Evolutionary conservation across 257 asterid genomes (phyloP).

Genomic region (Gentiana straminea): DNA sequence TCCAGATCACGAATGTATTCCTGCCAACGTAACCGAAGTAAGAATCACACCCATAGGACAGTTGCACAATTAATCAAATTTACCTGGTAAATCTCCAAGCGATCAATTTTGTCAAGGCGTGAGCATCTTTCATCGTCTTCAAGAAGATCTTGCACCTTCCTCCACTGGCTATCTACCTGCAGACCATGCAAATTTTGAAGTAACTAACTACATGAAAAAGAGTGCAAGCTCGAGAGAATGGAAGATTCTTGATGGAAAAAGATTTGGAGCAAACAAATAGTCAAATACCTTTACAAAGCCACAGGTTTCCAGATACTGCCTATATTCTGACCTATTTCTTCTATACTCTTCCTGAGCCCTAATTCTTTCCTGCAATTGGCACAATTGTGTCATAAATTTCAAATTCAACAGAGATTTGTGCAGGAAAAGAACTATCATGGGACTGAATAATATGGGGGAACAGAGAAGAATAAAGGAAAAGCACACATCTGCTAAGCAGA

Average conservation of each 20-base stretch:
- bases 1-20: slow-evolving; percentile 92
- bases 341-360: slow-evolving; percentile 88
- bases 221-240: neutral
- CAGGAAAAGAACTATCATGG: neutral
- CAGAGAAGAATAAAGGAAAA: too few species aligned
- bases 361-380: slow-evolving; percentile 64
- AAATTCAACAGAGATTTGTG: neutral
- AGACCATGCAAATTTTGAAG: slow-evolving; percentile 4
- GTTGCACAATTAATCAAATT: neutral
- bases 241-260: slow-evolving; percentile 1
- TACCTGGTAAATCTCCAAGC: slow-evolving; percentile 92
- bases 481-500: neutral
- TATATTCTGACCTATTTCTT: slow-evolving; percentile 56
- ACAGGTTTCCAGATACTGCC: slow-evolving; percentile 81
- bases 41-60: neutral
- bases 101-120: slow-evolving; percentile 82
- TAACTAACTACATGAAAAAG: slow-evolving; percentile 2
- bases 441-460: too few species aligned
- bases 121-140: slow-evolving; percentile 95
- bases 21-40: slow-evolving; percentile 31
- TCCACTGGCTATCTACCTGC: slow-evolving; percentile 96
- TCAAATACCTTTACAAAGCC: slow-evolving; percentile 63
- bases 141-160: slow-evolving; percentile 90
- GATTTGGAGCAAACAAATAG: slow-evolving; percentile 5
- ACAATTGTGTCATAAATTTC: slow-evolving; percentile 1